These are phyloP conservation scores for Mortierella sp. DNA, from an alignment of 371 early-diverging fungal species.

Conservation along the genomic window DNA sequence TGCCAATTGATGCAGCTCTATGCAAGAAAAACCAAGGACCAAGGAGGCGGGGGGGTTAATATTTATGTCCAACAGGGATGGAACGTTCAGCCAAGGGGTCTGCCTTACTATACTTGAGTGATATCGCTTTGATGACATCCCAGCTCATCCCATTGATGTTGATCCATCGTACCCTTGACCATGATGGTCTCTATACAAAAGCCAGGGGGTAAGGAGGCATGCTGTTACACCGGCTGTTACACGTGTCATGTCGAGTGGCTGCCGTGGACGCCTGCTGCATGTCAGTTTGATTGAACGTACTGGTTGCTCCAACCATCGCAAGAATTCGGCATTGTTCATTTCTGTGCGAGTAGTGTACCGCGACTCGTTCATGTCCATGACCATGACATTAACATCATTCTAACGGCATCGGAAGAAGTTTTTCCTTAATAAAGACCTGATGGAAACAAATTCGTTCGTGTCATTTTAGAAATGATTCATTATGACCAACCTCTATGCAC, in stretches of 20 bases:
- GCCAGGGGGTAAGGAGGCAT: not conserved
- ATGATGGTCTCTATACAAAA: slow-evolving; percentile 55
- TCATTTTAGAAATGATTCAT: too few species aligned
- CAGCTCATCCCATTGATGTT: slow-evolving; percentile 61
- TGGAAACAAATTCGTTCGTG: too few species aligned
- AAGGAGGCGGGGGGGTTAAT: not conserved
- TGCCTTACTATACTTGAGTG: slow-evolving; percentile 47
- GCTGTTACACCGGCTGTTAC: too few species aligned
- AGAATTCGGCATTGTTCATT: slow-evolving; percentile 32
- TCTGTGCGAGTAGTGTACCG: slow-evolving; percentile 7
- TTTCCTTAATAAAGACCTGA: too few species aligned
- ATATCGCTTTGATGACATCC: slow-evolving; percentile 58
- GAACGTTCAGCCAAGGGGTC: not conserved
- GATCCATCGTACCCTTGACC: slow-evolving; percentile 60
- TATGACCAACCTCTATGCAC: slow-evolving; percentile 31
- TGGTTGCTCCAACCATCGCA: slow-evolving; percentile 35
- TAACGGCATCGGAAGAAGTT: not conserved
- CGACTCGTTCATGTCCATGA: slow-evolving; percentile 29
- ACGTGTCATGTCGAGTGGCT: too few species aligned
- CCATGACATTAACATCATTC: slow-evolving; percentile 29
- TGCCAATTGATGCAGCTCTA: slow-evolving; percentile 59
- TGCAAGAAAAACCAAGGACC: not conserved
- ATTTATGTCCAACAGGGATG: not conserved
- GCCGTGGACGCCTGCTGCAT: too few species aligned
- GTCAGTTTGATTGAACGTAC: slow-evolving; percentile 16